Conservation (phyloP, 1,284 basidiomycete genomes). For the Tetrapyrgos nigripes region DNA sequence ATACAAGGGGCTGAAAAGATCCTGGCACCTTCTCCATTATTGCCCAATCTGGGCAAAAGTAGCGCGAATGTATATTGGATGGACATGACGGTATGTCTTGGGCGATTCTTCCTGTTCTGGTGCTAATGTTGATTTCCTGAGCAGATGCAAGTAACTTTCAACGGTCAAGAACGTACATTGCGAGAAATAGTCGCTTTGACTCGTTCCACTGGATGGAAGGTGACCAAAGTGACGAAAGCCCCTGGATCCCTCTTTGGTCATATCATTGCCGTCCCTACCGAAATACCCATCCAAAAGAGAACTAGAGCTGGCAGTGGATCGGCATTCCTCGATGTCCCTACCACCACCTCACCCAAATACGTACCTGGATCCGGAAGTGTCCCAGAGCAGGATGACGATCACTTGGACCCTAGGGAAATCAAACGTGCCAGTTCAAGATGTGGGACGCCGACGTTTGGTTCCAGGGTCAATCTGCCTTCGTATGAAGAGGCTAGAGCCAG, state of each 20-base stretch:
- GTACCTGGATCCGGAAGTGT: neutral
- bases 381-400: slow-evolving; percentile 16
- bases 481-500: slow-evolving; percentile 46
- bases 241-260: slow-evolving; percentile 71
- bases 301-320: slow-evolving; percentile 31
- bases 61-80: slow-evolving; percentile 76
- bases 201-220: slow-evolving; percentile 70
- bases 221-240: slow-evolving; percentile 61
- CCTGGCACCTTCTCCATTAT: slow-evolving; percentile 59
- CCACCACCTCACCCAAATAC: neutral
- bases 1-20: slow-evolving; percentile 52
- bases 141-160: slow-evolving; percentile 77
- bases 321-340: slow-evolving; percentile 30
- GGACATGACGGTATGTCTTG: slow-evolving; percentile 64
- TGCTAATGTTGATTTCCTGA: slow-evolving; percentile 11
- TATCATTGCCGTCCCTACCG: slow-evolving; percentile 65
- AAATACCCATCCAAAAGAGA: slow-evolving; percentile 45
- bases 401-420: slow-evolving; percentile 31
- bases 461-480: slow-evolving; percentile 48
- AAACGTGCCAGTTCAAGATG: slow-evolving; percentile 52
- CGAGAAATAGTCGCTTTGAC: slow-evolving; percentile 65
- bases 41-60: slow-evolving; percentile 74
- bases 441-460: slow-evolving; percentile 65
- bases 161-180: slow-evolving; percentile 73
- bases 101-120: slow-evolving; percentile 1